Evolutionary conservation across 352 stramenopile genomes (phyloP).

Genomic region (Pythium phragmitis): DNA sequence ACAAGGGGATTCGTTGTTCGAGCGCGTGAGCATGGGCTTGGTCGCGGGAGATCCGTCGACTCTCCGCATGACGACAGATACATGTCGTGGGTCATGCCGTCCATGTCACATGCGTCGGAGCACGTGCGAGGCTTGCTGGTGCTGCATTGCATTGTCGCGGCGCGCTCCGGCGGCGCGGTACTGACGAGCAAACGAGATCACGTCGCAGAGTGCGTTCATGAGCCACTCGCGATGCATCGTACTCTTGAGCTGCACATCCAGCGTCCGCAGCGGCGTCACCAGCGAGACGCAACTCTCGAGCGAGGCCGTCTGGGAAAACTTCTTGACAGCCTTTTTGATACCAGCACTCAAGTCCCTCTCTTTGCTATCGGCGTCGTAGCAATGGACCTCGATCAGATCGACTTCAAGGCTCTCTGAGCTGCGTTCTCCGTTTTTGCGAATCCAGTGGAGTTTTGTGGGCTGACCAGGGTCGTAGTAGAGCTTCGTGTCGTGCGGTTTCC

Average conservation of each 20-base stretch:
- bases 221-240: slow-evolving; percentile 76
- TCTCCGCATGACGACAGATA: too few relatives aligned
- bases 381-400: slow-evolving; percentile 50
- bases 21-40: too few relatives aligned
- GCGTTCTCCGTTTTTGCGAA: slow-evolving; percentile 74
- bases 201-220: slow-evolving; percentile 58
- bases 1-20: too few relatives aligned
- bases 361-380: slow-evolving; percentile 18
- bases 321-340: slow-evolving; percentile 51
- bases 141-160: slow-evolving; percentile 12
- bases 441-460: slow-evolving; percentile 69
- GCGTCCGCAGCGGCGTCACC: slow-evolving; percentile 42
- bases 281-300: slow-evolving; percentile 62
- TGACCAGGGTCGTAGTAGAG: slow-evolving; percentile 66
- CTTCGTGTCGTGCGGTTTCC: slow-evolving; percentile 70
- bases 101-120: slow-evolving; percentile 19
- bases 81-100: too few relatives aligned
- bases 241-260: slow-evolving; percentile 69
- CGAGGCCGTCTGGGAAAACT: slow-evolving; percentile 21
- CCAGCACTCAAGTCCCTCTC: slow-evolving; percentile 28
- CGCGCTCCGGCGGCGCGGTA: slow-evolving; percentile 50
- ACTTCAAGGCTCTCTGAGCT: slow-evolving; percentile 59
- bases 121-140: slow-evolving; percentile 7
- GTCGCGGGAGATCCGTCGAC: too few relatives aligned
- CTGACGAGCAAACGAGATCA: slow-evolving; percentile 64